phyloP scores from a whole-genome alignment of 2,329 filamentous ascomycete species.

The Chaetomium globosum region DNA sequence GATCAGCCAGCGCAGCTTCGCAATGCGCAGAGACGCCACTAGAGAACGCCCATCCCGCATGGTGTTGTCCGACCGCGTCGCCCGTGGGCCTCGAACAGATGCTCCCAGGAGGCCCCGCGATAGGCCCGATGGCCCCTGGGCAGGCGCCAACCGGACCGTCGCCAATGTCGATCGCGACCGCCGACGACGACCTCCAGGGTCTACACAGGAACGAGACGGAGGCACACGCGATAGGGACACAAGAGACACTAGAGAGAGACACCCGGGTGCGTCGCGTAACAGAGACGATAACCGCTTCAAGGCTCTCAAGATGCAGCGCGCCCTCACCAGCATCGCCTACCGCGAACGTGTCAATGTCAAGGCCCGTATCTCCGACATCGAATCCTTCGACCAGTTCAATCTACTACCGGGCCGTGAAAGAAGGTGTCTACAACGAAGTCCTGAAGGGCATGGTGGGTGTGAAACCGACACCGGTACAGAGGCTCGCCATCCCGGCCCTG shows the following conservation, averaged over 20 bases:
- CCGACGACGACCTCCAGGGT: constrained; percentile 25
- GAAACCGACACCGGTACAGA: constrained; percentile 84
- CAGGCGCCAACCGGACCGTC: constrained; percentile 58
- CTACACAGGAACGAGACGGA: background rate
- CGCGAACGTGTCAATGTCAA: constrained; percentile 59
- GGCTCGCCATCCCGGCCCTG: constrained; percentile 81
- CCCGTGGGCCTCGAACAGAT: constrained; percentile 43
- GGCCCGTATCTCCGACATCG: constrained; percentile 64
- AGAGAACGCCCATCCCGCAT: constrained; percentile 56
- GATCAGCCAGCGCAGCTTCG: constrained; percentile 43
- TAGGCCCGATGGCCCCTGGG: constrained; percentile 54
- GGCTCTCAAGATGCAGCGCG: constrained; percentile 90
- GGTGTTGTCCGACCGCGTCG: constrained; percentile 59
- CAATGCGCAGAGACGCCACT: constrained; percentile 39
- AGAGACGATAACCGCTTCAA: constrained; percentile 63
- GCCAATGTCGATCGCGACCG: constrained; percentile 44
- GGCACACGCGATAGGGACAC: constrained; percentile 1
- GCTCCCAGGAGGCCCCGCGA: constrained; percentile 45
- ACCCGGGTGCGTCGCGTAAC: constrained; percentile 31
- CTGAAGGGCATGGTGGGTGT: constrained; percentile 74
- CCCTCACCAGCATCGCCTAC: constrained; percentile 76
- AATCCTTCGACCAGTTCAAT: constrained; percentile 79
- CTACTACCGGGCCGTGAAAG: constrained; percentile 70
- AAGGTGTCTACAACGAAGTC: constrained; percentile 71
- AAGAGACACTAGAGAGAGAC: constrained; percentile 40